Evolutionary conservation across 805 yeast genomes (phyloP), one percentile per base, ranked within the genome.

Genomic region (Teunomyces stri): DNA sequence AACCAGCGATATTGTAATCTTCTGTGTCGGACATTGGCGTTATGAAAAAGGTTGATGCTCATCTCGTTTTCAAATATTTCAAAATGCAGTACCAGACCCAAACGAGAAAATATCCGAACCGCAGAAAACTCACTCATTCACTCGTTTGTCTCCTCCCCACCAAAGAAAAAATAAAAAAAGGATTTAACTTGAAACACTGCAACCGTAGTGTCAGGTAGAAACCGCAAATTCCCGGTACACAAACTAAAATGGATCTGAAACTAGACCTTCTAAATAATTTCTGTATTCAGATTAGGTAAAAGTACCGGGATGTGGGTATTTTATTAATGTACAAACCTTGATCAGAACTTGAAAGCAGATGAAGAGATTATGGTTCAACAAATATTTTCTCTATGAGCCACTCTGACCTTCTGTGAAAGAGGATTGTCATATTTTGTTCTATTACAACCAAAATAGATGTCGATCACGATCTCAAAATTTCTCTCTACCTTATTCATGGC

Each of bases 1-100:
- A 73, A 13, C 79, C 71, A 20, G 87, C 85, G 56, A 85, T 85
- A 60, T 85, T 89, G 58, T 69, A 76, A 49, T 75, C 82, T 55
- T 74, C 80, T 54, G 56, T 45, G 46, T 73, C 80, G 48, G 65
- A 58, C 69, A 61, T 61, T 25, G 31, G 15, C 45, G 18, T 31
- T 31, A 35, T 40, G 40, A 31, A 7, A 7, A n/a, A 9, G 25
- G 10, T 25, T 10, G 46, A 43, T 28, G 46, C 46, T 43, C 46
- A 43, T 43, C 46, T 35, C 46, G 30, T 38, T 38, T 27, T 16
- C 25, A 35, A 20, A 43, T 13, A 22, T 31, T 13, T 31, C 10
- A 31, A 6, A 31, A 13, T 31, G 34, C 34, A 31, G 34, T 31
- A 31, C 34, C 16, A 25, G 27, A 10, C 34, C 18, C 9, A 10